These are phyloP conservation scores for Paramarasmius palmivorus DNA, from an alignment of 1,284 basidiomycete species.

Conservation along the genomic window DNA sequence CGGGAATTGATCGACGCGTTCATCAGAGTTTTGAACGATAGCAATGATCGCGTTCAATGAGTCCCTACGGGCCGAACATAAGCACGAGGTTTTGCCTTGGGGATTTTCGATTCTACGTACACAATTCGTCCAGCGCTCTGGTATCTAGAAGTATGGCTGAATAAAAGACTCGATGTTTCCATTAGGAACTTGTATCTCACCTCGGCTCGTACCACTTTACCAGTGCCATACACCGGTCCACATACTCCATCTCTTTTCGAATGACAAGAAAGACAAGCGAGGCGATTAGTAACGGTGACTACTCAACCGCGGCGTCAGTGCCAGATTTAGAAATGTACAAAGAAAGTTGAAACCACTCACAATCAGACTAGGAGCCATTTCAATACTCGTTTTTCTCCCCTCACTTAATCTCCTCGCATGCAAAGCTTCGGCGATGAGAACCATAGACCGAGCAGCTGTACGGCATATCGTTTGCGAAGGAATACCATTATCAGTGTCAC, in stretches of 20 bases:
- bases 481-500: constrained; percentile 52
- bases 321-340: not conserved
- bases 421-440: constrained; percentile 66
- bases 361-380: constrained; percentile 37
- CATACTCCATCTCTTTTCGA: no score
- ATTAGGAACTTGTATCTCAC: constrained; percentile 32
- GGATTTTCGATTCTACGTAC: not conserved
- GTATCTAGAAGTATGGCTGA: constrained; percentile 33
- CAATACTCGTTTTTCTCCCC: constrained; percentile 13
- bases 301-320: not conserved
- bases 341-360: constrained; percentile 25
- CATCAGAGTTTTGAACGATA: no score
- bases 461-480: constrained; percentile 83
- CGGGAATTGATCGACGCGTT: no score
- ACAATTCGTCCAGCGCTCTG: constrained; percentile 41
- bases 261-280: no score
- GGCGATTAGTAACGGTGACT: constrained; percentile 57
- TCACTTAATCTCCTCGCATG: constrained; percentile 29
- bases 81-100: no score
- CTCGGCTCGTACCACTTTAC: constrained; percentile 52
- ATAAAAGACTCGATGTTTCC: not conserved
- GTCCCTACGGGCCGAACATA: no score
- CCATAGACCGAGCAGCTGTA: constrained; percentile 82
- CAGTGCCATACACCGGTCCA: constrained; percentile 64
- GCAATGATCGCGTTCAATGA: no score